phyloP scores from a whole-genome alignment of 169 alveolate genomes.

The Toxoplasma gondii region DNA sequence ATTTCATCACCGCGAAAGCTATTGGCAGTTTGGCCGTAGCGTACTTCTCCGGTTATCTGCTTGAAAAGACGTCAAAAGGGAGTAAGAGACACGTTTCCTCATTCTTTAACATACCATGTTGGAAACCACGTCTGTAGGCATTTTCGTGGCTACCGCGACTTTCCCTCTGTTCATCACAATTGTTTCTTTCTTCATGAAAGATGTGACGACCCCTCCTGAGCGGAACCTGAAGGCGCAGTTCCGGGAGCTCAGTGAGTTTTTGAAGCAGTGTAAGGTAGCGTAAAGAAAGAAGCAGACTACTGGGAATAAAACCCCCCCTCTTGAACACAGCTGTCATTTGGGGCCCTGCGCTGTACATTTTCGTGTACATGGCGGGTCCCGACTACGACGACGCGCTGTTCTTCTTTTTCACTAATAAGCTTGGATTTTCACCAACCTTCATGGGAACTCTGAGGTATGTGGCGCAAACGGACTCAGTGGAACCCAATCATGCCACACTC shows the following conservation, averaged over 20 bases:
- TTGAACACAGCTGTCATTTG: slow-evolving; percentile 75
- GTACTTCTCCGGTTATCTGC: slow-evolving; percentile 92
- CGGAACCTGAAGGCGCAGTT: slow-evolving; percentile 78
- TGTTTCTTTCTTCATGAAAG: slow-evolving; percentile 86
- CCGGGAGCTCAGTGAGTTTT: slow-evolving; percentile 80
- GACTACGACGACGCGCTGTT: slow-evolving; percentile 94
- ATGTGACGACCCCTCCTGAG: slow-evolving; percentile 72
- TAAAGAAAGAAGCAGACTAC: not conserved
- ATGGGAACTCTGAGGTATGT: slow-evolving; percentile 91
- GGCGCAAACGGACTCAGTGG: not conserved
- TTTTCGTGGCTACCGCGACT: slow-evolving; percentile 87
- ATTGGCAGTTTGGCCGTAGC: slow-evolving; percentile 91
- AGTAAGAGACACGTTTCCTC: slow-evolving; percentile 47
- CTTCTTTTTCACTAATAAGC: slow-evolving; percentile 91
- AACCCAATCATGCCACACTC: not conserved
- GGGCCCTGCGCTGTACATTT: slow-evolving; percentile 91
- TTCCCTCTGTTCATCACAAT: slow-evolving; percentile 88
- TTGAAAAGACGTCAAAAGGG: slow-evolving; percentile 87
- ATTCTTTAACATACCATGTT: not conserved
- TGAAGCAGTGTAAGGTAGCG: slow-evolving; percentile 78
- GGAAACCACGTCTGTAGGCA: slow-evolving; percentile 55
- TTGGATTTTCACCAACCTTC: slow-evolving; percentile 92
- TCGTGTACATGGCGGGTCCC: slow-evolving; percentile 87
- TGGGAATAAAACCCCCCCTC: not conserved
- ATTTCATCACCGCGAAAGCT: slow-evolving; percentile 91